Evolutionary conservation across 2,329 filamentous ascomycete species (phyloP), one percentile per base, ranked within the genome.

Genomic region (Arthrobotrys sinensis): DNA sequence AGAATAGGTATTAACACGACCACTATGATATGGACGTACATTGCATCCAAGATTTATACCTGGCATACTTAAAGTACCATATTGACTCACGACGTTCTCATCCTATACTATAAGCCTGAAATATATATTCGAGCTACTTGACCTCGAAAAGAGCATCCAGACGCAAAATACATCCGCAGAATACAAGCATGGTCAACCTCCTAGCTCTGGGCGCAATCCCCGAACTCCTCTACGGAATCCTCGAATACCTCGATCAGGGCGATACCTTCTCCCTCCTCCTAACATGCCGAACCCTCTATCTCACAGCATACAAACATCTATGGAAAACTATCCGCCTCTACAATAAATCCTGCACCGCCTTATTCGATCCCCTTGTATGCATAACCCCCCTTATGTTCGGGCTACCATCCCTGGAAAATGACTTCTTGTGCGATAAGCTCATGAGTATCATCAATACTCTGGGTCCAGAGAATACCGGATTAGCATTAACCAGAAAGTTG

Each of bases 251-350:
- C 32, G 32, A 38, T 12, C 52, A 16, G 19, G 32, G 32, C 6
- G 52, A 57, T 6, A 12, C 10, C 4, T 57, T 19, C 16, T 21
- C 28, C n/a, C 52, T 57, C 52, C 52, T 57, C 6, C n/a, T 38
- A 4, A 57, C 52, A n/a, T 57, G 52, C 32, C 52, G n/a, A 21
- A 21, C 4, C 3, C n/a, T 38, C 52, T 21, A 57, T 14, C 52
- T 7, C 7, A 38, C 3, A 3, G 32, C 52, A 1, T 38, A 55
- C n/a, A 36, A 38, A 19, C 52, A 19, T 5, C 52, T 55, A 55
- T 55, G 52, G 52, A 38, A 21, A 11, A 55, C 52, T 8, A 55
- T 55, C 32, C 32, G 11, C 11, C 32, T 55, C 11, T 32, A 53
- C 21, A 53, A n/a, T 10, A 5, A n/a, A 8, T 0, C 19, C 50